Evolutionary conservation across 352 stramenopile species (phyloP), one percentile per base, ranked within the genome.

Genomic region (Globisporangium uncinulatum): DNA sequence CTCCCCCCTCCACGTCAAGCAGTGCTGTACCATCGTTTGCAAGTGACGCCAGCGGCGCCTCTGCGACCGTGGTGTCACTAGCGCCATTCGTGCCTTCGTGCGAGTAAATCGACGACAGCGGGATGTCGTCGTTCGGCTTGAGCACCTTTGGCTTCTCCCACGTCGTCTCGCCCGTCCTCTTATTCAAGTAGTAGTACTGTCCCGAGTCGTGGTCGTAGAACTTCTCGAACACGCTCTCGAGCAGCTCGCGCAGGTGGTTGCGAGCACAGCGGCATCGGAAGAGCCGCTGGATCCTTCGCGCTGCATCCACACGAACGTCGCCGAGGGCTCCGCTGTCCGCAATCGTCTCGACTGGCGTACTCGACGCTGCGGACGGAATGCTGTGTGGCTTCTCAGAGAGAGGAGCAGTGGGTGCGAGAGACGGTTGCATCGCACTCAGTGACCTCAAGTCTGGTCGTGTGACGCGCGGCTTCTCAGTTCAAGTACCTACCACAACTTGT

Each of bases 161-260:
- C 51, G 78, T 86, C 31, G 74, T 89, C 64, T 89, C 71, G 20
- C 76, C 70, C 29, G 79, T 87, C 15, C 69, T 69, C 43, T 73
- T 82, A 58, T 90, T 86, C 65, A 87, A 56, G 61, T 93, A 93
- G 62, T 91, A 90, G 56, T 75, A 83, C 4, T 69, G 51, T 1
- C 76, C 79, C 31, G 78, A 86, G 21, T 82, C 70, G 24, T 77
- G 62, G 46, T 92, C 82, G 61, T 86, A 89, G 57, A 79, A 90
- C 57, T 85, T 86, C 42, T 84, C 71, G 47, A 88, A 82, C 1
- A 92, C 74, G 1, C 67, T 74, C 15, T 69, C 61, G 14, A 92
- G 68, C 56, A 89, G 63, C 45, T 55, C 52, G 3, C 65, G 65
- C 46, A 89, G 52, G 21, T 66, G 68, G 51, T 70, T 45, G 4